Percentiles rank a stretch among this genome's conserved stretches.
These are phyloP conservation scores for Lactarius quietus DNA, from an alignment of 768 basidiomycete genomes.

Conservation along the genomic window DNA sequence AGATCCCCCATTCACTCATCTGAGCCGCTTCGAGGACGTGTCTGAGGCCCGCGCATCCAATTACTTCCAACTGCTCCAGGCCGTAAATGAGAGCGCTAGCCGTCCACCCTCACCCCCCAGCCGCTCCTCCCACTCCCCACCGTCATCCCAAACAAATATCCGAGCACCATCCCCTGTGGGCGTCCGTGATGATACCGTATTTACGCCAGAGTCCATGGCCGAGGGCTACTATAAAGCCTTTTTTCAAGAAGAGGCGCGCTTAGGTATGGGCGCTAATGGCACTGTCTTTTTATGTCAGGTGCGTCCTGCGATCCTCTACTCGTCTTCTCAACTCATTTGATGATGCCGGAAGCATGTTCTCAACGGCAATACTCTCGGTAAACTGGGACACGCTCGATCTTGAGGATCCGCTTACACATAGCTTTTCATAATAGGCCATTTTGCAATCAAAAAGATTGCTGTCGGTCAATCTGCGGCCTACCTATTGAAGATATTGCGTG, in stretches of 20 bases:
- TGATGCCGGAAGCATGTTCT: slow-evolving; percentile 61
- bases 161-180: slow-evolving; percentile 23
- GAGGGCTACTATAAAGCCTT: slow-evolving; percentile 92
- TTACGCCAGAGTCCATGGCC: slow-evolving; percentile 73
- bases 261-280: slow-evolving; percentile 96
- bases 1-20: slow-evolving; percentile 22
- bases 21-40: slow-evolving; percentile 23
- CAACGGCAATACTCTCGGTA: slow-evolving; percentile 82
- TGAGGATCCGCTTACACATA: slow-evolving; percentile 10
- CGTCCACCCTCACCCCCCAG: slow-evolving; percentile 49
- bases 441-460: slow-evolving; percentile 96
- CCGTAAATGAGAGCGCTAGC: slow-evolving; percentile 62
- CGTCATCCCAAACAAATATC: slow-evolving; percentile 33
- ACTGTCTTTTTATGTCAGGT: slow-evolving; percentile 88
- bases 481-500: slow-evolving; percentile 74
- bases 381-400: slow-evolving; percentile 25
- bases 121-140: not conserved
- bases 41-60: slow-evolving; percentile 55
- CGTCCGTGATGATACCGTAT: slow-evolving; percentile 33
- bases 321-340: slow-evolving; percentile 1
- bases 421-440: slow-evolving; percentile 52
- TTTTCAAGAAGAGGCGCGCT: slow-evolving; percentile 82
- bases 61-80: slow-evolving; percentile 75
- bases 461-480: slow-evolving; percentile 89
- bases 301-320: slow-evolving; percentile 21